Evolutionary conservation across 139 green algal species (phyloP).

Genomic region (Pleodorina starrii): DNA sequence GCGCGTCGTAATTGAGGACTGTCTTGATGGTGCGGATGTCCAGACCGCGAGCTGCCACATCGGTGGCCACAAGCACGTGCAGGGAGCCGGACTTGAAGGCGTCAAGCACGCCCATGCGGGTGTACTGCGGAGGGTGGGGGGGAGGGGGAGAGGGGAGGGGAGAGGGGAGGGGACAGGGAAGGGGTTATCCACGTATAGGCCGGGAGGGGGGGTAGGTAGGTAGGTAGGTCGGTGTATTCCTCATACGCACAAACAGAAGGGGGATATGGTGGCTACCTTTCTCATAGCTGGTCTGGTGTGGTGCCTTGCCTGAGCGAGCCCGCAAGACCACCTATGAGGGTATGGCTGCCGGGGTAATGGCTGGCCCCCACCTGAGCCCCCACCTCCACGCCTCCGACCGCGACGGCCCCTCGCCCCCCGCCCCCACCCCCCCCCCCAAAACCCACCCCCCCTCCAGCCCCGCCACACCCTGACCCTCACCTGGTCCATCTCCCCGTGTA

Average conservation of each 20-base stretch:
- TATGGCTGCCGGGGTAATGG: too few species aligned
- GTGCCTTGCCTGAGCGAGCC: too few species aligned
- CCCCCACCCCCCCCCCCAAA: slow-evolving; percentile 43
- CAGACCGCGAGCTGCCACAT: slow-evolving; percentile 96
- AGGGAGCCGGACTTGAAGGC: slow-evolving; percentile 90
- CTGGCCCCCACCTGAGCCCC: too few species aligned
- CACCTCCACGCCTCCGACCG: too few species aligned
- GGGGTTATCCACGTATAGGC: too few species aligned
- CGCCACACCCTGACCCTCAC: slow-evolving; percentile 71
- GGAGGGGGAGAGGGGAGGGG: slow-evolving; percentile 58
- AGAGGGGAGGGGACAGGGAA: too few species aligned
- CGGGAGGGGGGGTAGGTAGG: slow-evolving; percentile 85
- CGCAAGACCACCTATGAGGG: too few species aligned
- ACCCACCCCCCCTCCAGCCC: background rate
- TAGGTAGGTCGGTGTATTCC: too few species aligned
- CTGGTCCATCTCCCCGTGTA: slow-evolving; percentile 98
- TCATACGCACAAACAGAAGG: too few species aligned
- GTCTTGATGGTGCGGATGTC: slow-evolving; percentile 95
- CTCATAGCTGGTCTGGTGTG: too few species aligned
- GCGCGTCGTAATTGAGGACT: slow-evolving; percentile 90
- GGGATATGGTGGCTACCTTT: too few species aligned
- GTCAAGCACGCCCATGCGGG: slow-evolving; percentile 82
- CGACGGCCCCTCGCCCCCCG: slow-evolving; percentile 84
- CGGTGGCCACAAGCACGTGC: slow-evolving; percentile 95
- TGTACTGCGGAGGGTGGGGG: slow-evolving; percentile 67